These are phyloP conservation scores for Leccinum griseonigrum DNA, from an alignment of 1,284 basidiomycete genomes.

Conservation along the genomic window DNA sequence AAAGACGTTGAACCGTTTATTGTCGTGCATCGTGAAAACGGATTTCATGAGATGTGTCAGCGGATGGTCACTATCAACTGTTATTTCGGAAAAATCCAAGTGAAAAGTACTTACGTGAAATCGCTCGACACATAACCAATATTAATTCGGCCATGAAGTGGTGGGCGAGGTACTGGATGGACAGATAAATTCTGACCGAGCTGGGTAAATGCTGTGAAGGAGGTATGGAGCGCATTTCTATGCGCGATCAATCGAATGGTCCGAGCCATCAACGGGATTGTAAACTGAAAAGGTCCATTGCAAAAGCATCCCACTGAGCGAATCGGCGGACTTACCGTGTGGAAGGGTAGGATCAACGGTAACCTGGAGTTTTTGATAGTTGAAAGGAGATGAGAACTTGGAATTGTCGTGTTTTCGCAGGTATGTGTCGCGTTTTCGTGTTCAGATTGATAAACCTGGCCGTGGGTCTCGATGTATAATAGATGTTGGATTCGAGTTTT, in stretches of 20 bases:
- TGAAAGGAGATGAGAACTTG: constrained; percentile 35
- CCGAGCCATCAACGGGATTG: constrained; percentile 49
- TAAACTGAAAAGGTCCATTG: constrained; percentile 41
- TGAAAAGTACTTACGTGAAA: constrained; percentile 41
- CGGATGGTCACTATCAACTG: constrained; percentile 49
- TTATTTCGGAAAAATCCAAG: neutral
- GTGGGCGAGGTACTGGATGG: constrained; percentile 46
- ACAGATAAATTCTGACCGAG: constrained; percentile 22
- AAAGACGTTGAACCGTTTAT: constrained; percentile 44
- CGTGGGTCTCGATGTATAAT: constrained; percentile 49
- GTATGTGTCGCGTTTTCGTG: constrained; percentile 8
- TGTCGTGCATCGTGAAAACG: constrained; percentile 54
- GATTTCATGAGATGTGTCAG: constrained; percentile 63
- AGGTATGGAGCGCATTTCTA: constrained; percentile 54
- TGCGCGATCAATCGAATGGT: constrained; percentile 57
- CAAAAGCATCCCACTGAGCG: neutral
- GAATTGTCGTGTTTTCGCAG: constrained; percentile 23
- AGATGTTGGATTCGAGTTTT: constrained; percentile 47
- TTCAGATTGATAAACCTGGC: constrained; percentile 27
- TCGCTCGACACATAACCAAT: constrained; percentile 62
- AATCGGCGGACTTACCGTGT: constrained; percentile 39
- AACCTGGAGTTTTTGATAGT: constrained; percentile 38
- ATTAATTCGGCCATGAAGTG: constrained; percentile 44
- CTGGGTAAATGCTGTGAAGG: constrained; percentile 47
- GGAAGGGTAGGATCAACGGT: constrained; percentile 59